Conservation (phyloP, 2,329 filamentous ascomycete species). For the Cryphonectria carpinicola region DNA sequence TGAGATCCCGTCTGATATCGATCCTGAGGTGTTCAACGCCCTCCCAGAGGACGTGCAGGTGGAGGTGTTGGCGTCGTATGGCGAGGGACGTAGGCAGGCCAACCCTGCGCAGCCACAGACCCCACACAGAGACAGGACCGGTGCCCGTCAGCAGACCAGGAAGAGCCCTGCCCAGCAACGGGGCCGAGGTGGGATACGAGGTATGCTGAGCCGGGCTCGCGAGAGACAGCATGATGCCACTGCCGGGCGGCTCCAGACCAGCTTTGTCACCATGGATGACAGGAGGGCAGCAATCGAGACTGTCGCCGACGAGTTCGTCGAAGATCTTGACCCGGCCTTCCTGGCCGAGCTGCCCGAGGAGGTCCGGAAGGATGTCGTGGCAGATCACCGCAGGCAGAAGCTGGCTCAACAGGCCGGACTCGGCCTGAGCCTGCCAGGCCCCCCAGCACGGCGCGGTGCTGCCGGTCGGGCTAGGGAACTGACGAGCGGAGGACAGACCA, state of each 20-base stretch:
- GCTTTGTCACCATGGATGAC: conserved; percentile 58
- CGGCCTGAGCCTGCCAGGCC: conserved; percentile 47
- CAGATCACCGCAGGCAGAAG: conserved; percentile 69
- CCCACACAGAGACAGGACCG: conserved; percentile 58
- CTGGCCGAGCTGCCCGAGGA: conserved; percentile 83
- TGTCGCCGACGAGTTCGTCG: conserved; percentile 44
- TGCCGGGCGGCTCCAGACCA: conserved; percentile 72
- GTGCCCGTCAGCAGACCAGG: conserved; percentile 54
- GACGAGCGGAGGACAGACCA: conserved; percentile 42
- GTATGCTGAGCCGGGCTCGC: conserved; percentile 47
- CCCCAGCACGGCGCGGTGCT: conserved; percentile 35
- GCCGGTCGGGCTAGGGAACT: conserved; percentile 4
- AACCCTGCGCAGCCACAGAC: conserved; percentile 48
- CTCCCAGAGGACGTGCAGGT: conserved; percentile 84
- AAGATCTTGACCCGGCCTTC: conserved; percentile 70
- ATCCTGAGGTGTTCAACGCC: conserved; percentile 80
- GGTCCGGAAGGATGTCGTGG: conserved; percentile 75
- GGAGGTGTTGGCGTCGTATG: conserved; percentile 79
- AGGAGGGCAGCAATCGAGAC: conserved; percentile 36
- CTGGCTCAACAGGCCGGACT: conserved; percentile 57
- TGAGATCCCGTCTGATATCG: conserved; percentile 73
- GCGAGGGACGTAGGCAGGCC: conserved; percentile 41
- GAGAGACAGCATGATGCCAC: conserved; percentile 58
- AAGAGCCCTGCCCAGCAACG: conserved; percentile 73
- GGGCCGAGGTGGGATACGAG: conserved; percentile 40